Evolutionary conservation across 768 basidiomycete species (phyloP).

Genomic region (Rhizopogon rudus): DNA sequence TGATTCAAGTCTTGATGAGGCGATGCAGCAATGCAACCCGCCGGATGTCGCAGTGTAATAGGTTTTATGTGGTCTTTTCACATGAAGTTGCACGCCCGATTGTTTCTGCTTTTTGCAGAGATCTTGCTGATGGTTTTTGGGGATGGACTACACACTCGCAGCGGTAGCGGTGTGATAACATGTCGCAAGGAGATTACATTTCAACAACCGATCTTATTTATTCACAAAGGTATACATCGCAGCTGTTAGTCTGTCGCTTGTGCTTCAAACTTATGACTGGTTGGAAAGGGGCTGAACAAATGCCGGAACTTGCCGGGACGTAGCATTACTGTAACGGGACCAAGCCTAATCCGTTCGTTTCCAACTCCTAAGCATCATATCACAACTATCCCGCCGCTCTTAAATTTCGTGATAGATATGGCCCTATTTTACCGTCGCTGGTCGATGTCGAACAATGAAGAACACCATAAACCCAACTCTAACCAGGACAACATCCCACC

Average conservation of each 20-base stretch:
- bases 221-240: neutral
- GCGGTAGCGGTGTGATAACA: neutral
- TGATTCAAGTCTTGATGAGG: constrained; percentile 10
- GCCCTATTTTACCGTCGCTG: neutral
- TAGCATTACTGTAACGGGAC: too few relatives aligned
- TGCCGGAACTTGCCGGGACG: too few relatives aligned
- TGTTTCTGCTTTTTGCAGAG: neutral
- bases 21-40: constrained; percentile 14
- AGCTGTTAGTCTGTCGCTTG: too few relatives aligned
- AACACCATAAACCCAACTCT: neutral
- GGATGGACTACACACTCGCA: neutral
- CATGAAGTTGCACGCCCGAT: constrained; percentile 5
- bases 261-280: too few relatives aligned
- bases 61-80: constrained; percentile 19
- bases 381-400: neutral
- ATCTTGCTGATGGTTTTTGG: neutral
- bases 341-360: neutral
- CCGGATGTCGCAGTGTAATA: constrained; percentile 15
- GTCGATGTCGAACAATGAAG: neutral
- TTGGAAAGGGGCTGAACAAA: too few relatives aligned
- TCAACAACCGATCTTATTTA: neutral
- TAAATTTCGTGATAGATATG: neutral
- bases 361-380: neutral
- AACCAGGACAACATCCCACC: neutral
- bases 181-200: neutral